phyloP scores from a whole-genome alignment of 2,329 filamentous ascomycete species.

The Rhytidhysteron rufulum region DNA sequence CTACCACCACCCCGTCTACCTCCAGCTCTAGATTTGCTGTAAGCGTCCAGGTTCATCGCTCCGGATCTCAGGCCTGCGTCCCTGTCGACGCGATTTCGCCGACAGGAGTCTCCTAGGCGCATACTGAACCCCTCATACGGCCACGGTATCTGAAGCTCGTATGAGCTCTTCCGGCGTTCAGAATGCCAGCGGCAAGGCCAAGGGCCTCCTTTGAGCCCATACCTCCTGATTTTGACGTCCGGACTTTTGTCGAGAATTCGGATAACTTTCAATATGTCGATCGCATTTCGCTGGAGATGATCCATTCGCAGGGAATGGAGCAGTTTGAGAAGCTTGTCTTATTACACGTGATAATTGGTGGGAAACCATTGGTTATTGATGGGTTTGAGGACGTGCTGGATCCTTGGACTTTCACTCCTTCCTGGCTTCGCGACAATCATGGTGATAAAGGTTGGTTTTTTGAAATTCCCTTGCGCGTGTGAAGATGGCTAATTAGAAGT shows the following conservation, averaged over 20 bases:
- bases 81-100: background rate
- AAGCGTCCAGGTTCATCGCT: no score
- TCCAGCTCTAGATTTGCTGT: background rate
- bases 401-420: constrained; percentile 69
- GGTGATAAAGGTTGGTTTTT: constrained; percentile 69
- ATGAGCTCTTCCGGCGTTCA: constrained; percentile 9
- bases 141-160: background rate
- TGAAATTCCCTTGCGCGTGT: no score
- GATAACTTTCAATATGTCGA: constrained; percentile 85
- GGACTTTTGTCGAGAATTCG: constrained; percentile 68
- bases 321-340: constrained; percentile 82
- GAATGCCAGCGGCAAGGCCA: constrained; percentile 75
- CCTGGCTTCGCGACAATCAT: constrained; percentile 76
- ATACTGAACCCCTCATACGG: no score
- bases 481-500: constrained; percentile 12
- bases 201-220: constrained; percentile 91
- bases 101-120: background rate
- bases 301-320: constrained; percentile 70
- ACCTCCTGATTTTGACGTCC: constrained; percentile 76
- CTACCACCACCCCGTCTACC: no score
- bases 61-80: no score
- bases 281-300: constrained; percentile 73
- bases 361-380: constrained; percentile 86
- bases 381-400: constrained; percentile 78
- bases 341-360: constrained; percentile 77